A percentile compares a stretch with the other conserved stretches of the same genome.
Conservation (phyloP, 2,329 filamentous ascomycete species). For the Albophoma yamanashiensis region DNA sequence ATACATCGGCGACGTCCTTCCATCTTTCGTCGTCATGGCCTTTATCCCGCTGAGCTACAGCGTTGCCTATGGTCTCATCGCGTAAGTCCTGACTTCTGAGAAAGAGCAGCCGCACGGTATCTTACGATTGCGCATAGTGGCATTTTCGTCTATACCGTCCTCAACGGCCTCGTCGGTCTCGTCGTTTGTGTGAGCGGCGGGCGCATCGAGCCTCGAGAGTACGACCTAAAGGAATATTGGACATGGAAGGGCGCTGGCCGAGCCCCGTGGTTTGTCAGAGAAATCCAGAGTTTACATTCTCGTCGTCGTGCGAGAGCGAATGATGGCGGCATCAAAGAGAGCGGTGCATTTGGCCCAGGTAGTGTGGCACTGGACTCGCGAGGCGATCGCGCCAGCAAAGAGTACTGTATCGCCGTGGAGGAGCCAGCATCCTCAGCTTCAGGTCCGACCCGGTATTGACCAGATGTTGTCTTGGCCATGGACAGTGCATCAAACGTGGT, state of each 20-base stretch:
- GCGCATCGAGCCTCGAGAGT: slow-evolving; percentile 35
- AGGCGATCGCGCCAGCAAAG: slow-evolving; percentile 13
- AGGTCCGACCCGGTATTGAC: background rate
- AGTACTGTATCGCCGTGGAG: background rate
- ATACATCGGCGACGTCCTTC: slow-evolving; percentile 65
- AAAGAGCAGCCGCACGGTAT: background rate
- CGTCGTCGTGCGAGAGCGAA: background rate
- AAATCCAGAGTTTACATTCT: slow-evolving; percentile 10
- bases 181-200: slow-evolving; percentile 32
- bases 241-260: slow-evolving; percentile 38
- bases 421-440: background rate
- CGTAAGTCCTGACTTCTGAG: slow-evolving; percentile 29
- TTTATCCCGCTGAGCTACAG: slow-evolving; percentile 73
- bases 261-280: slow-evolving; percentile 36
- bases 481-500: background rate
- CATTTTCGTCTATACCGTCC: slow-evolving; percentile 40
- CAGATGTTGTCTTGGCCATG: background rate
- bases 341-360: slow-evolving; percentile 3
- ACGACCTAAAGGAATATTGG: slow-evolving; percentile 46
- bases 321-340: background rate
- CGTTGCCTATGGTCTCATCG: slow-evolving; percentile 67
- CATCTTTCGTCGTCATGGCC: slow-evolving; percentile 64
- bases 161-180: slow-evolving; percentile 37
- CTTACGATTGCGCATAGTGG: slow-evolving; percentile 23
- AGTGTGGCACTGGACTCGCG: slow-evolving; percentile 5